Conservation (phyloP, 2,329 filamentous ascomycete genomes). For the Penicillium sp. region DNA sequence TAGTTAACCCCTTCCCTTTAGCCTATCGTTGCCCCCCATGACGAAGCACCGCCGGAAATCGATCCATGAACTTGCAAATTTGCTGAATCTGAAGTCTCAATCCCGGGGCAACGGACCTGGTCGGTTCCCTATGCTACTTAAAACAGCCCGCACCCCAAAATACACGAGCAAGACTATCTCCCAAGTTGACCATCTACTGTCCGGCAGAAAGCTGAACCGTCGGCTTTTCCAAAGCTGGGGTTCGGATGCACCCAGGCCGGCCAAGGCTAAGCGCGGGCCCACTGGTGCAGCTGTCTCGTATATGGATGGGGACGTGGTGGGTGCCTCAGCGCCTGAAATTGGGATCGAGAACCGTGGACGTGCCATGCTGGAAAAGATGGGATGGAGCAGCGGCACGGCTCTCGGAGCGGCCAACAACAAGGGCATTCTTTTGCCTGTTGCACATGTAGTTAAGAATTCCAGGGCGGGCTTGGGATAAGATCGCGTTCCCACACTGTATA, state of each 20-base stretch:
- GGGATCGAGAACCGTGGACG: constrained; percentile 78
- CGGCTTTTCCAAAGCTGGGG: constrained; percentile 28
- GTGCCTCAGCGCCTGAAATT: constrained; percentile 78
- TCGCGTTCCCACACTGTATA: not conserved
- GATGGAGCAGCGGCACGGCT: constrained; percentile 83
- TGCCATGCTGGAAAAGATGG: constrained; percentile 93
- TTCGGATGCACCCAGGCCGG: constrained; percentile 18
- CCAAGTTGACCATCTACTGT: constrained; percentile 43
- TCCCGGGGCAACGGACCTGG: constrained; percentile 71
- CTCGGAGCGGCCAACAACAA: constrained; percentile 80
- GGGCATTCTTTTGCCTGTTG: constrained; percentile 81
- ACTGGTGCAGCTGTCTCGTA: constrained; percentile 56
- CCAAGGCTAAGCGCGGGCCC: constrained; percentile 35
- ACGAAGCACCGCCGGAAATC: constrained; percentile 71
- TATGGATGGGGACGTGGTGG: constrained; percentile 83
- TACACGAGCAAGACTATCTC: constrained; percentile 58
- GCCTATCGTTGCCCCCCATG: constrained; percentile 78
- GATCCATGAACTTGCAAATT: constrained; percentile 74
- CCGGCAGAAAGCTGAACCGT: constrained; percentile 32
- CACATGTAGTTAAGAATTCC: constrained; percentile 79
- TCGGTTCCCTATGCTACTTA: constrained; percentile 73
- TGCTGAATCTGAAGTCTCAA: constrained; percentile 76
- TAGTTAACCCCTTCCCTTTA: constrained; percentile 32
- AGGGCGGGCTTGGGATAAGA: constrained; percentile 71
- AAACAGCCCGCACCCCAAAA: constrained; percentile 63